Base-by-base conservation (phyloP, 768 basidiomycete species). In the Pulveroboletus sp. region DNA sequence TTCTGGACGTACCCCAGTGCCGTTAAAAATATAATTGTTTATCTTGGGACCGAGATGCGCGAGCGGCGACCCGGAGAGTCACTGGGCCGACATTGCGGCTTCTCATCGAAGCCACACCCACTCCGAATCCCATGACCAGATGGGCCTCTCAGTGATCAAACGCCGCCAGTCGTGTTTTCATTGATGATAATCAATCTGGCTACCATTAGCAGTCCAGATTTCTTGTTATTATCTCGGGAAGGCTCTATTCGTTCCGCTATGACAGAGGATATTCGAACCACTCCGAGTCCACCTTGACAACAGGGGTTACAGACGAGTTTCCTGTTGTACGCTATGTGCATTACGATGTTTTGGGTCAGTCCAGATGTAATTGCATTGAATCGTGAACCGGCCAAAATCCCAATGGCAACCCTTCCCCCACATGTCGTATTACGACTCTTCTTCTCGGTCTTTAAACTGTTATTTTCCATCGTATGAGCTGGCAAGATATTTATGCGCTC, bases 51-150 rank as follows among this genome's bases (percentile, higher is more conserved):
- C 11, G 24, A 37, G 27, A 39, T 35, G 32, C n/a, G 12, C 34
- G n/a, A 27, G 32, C 47, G 47, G 47, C 27, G 21, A 49, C 35
- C 47, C 47, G 47, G 47, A 12, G 29, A 32, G 41, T 42, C 21
- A 32, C 21, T 35, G 34, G 43, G 43, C 34, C 32, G 35, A 43
- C 36, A 9, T 23, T 49, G 20, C 27, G 14, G 10, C 41, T 49
- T 49, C 47, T 43, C 10, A 17, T 42, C 47, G 41, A 41, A 44
- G 43, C 24, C n/a, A 29, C 5, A 27, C 40, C 40, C 16, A 31
- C 16, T 31, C n/a, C n/a, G n/a, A n/a, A n/a, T n/a, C 47, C 40
- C 34, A 42, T 42, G 34, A 48, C 35, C 24, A 35, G 40, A 36
- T 32, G 45, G n/a, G n/a, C n/a, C n/a, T n/a, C n/a, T n/a, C n/a